phyloP scores from a whole-genome alignment of 2,329 filamentous ascomycete species.

The Corniculantispora saksenae region DNA sequence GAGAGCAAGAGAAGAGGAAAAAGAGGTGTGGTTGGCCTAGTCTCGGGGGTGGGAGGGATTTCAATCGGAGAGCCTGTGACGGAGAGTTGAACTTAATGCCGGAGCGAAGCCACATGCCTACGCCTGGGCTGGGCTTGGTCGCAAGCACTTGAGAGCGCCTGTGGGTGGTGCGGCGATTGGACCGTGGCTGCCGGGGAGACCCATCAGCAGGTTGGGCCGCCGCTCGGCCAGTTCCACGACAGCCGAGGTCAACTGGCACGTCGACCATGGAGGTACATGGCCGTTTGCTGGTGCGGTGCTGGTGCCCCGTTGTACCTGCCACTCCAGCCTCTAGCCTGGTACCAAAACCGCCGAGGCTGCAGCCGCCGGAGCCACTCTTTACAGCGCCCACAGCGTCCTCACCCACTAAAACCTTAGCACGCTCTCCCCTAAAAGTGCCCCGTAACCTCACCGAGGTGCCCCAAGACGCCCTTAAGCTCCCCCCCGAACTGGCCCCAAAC shows the following conservation, averaged over 20 bases:
- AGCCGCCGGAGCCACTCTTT: too few species aligned
- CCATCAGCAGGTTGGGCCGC: neutral
- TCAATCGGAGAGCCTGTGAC: conserved; percentile 15
- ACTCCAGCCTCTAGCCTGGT: too few species aligned
- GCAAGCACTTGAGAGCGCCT: too few species aligned
- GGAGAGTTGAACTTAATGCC: conserved; percentile 4
- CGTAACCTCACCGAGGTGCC: too few species aligned
- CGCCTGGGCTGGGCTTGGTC: too few species aligned
- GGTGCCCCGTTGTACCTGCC: neutral
- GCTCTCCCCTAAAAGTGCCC: too few species aligned
- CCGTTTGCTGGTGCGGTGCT: neutral
- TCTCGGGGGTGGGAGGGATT: conserved; percentile 11
- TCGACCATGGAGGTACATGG: too few species aligned
- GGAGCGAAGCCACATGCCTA: neutral
- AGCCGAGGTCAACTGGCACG: conserved; percentile 16
- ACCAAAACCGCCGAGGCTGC: too few species aligned
- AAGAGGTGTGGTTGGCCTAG: neutral
- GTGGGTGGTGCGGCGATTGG: neutral
- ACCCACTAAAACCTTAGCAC: too few species aligned
- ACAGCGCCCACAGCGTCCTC: too few species aligned
- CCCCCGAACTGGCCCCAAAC: too few species aligned
- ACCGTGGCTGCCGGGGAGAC: conserved; percentile 12
- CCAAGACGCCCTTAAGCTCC: too few species aligned
- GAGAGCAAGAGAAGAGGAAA: neutral
- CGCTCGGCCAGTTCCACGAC: conserved; percentile 16